Evolutionary conservation across 495 filamentous ascomycete genomes (phyloP).

Genomic region (Cercophora newfieldiana): DNA sequence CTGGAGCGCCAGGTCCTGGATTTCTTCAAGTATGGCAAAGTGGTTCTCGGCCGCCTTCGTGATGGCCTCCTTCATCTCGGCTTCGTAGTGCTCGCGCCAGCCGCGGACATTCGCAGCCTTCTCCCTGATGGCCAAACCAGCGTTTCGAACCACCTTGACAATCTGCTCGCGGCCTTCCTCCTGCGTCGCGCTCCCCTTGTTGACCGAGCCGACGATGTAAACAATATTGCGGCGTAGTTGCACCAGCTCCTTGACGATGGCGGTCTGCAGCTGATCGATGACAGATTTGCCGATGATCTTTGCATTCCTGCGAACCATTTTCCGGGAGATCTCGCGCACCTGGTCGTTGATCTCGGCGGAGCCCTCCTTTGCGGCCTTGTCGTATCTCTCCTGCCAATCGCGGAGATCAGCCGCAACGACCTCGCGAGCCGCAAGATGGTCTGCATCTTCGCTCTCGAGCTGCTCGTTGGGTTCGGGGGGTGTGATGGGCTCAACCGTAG

Average conservation of each 20-base stretch:
- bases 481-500: constrained; percentile 22
- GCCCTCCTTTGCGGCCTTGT: constrained; percentile 76
- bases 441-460: constrained; percentile 40
- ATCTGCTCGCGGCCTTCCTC: constrained; percentile 65
- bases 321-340: constrained; percentile 63
- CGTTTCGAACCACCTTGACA: constrained; percentile 61
- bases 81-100: constrained; percentile 75
- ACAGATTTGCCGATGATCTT: constrained; percentile 61
- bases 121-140: constrained; percentile 74
- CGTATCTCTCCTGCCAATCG: constrained; percentile 83
- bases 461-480: constrained; percentile 31
- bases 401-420: constrained; percentile 76
- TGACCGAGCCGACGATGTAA: constrained; percentile 56
- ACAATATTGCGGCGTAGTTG: constrained; percentile 68
- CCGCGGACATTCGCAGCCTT: constrained; percentile 77
- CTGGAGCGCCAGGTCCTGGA: constrained; percentile 85
- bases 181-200: constrained; percentile 42
- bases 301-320: constrained; percentile 53
- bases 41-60: constrained; percentile 76
- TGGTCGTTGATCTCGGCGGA: constrained; percentile 73
- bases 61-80: constrained; percentile 67
- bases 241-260: constrained; percentile 59
- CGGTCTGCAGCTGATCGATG: constrained; percentile 66
- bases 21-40: constrained; percentile 76
- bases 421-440: constrained; percentile 54